Conservation (phyloP, 2,329 filamentous ascomycete species). For the Phyllosticta citrichinensis region DNA sequence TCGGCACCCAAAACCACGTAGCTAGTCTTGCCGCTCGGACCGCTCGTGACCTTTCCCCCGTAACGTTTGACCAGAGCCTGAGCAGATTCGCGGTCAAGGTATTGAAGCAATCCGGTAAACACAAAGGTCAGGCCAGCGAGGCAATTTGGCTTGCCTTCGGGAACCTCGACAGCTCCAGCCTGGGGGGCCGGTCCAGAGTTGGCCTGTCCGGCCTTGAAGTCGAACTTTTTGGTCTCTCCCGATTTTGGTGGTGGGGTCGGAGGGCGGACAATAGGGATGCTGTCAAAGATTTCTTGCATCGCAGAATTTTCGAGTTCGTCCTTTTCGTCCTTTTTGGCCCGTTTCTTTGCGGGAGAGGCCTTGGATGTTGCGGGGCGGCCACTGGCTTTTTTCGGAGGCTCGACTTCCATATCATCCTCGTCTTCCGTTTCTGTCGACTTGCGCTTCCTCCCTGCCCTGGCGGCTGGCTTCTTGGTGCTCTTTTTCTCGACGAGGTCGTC, state of each 20-base stretch:
- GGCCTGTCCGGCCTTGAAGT: conserved; percentile 54
- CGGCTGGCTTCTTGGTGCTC: conserved; percentile 26
- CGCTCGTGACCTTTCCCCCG: conserved; percentile 78
- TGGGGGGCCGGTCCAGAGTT: conserved; percentile 48
- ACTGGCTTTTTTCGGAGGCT: conserved; percentile 27
- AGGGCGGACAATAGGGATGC: conserved; percentile 70
- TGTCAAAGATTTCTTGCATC: conserved; percentile 77
- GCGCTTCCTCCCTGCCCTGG: conserved; percentile 38
- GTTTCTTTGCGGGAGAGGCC: conserved; percentile 44
- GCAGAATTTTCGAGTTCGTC: conserved; percentile 57
- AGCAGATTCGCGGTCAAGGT: conserved; percentile 73
- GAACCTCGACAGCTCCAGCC: conserved; percentile 56
- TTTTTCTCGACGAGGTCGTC: conserved; percentile 30
- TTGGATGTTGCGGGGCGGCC: conserved; percentile 17
- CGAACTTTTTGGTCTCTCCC: conserved; percentile 58
- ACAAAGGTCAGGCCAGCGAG: conserved; percentile 85
- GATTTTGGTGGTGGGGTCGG: conserved; percentile 60
- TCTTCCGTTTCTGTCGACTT: conserved; percentile 45
- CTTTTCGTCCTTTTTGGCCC: conserved; percentile 59
- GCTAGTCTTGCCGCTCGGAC: conserved; percentile 85
- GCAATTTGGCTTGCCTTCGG: conserved; percentile 78
- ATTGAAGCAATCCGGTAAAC: conserved; percentile 80
- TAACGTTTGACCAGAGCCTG: conserved; percentile 83
- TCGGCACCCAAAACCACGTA: conserved; percentile 88
- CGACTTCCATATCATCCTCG: conserved; percentile 46